Percentiles rank a stretch among this genome's conserved stretches.
Conservation (phyloP, 257 asterid genomes). For the Capsicum pubescens region DNA sequence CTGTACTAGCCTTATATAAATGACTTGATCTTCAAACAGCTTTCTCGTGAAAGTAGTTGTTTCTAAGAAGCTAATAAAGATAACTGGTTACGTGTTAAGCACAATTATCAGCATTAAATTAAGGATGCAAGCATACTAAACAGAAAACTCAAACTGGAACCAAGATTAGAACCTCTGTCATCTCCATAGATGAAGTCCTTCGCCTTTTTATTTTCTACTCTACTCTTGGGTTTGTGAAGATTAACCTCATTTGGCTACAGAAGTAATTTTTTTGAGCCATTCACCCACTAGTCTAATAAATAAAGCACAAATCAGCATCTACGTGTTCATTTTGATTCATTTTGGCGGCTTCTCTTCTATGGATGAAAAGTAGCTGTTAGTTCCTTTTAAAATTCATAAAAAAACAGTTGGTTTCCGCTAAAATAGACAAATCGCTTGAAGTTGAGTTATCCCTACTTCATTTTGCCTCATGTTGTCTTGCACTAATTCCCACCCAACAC, state of each 20-base stretch:
- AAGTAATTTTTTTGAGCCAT: background rate
- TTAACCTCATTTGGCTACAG: background rate
- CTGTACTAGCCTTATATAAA: background rate
- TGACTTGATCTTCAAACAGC: background rate
- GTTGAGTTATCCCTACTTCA: background rate
- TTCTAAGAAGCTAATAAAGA: conserved; percentile 22
- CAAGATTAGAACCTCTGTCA: background rate
- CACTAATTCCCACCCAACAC: background rate
- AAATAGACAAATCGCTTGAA: background rate
- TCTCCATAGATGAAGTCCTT: background rate
- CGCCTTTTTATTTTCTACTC: background rate
- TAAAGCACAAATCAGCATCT: background rate
- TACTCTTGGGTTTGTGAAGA: background rate
- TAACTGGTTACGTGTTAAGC: background rate
- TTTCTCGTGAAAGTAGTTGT: conserved; percentile 12
- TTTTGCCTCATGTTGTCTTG: conserved; percentile 8
- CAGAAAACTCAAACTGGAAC: conserved; percentile 3
- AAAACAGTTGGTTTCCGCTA: background rate
- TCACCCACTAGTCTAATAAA: background rate
- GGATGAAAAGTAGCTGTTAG: conserved; percentile 9
- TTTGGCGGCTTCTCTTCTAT: background rate
- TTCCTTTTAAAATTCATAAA: background rate
- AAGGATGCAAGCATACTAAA: background rate
- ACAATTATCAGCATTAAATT: background rate
- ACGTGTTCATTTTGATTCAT: background rate